Evolutionary conservation across 306 rosid genomes (phyloP).

Genomic region (Ceratonia siliqua): DNA sequence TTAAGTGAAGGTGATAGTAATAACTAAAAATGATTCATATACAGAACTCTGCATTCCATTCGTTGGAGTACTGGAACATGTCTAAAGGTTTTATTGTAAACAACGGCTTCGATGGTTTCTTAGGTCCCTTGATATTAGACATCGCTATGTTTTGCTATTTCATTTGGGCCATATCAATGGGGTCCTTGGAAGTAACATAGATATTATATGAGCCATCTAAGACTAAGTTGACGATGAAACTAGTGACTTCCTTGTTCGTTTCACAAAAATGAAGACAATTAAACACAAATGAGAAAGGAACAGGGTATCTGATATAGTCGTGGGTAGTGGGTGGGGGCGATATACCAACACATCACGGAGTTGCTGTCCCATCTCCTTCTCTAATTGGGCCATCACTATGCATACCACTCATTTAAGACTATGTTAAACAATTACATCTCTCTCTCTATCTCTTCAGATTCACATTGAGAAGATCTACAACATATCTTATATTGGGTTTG

Average conservation of each 20-base stretch:
- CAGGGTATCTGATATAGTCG: neutral
- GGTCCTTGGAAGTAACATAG: conserved; percentile 9
- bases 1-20: no score
- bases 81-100: neutral
- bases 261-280: neutral
- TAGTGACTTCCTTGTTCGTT: neutral
- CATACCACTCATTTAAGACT: no score
- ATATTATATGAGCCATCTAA: neutral
- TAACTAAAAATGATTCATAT: neutral
- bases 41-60: no score
- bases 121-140: neutral
- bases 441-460: neutral
- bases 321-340: no score
- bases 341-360: no score
- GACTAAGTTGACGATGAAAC: neutral
- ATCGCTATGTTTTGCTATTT: neutral
- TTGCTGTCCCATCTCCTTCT: no score
- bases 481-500: neutral
- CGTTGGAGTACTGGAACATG: neutral
- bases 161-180: conserved; percentile 28
- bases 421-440: no score
- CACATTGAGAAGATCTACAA: no score
- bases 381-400: no score
- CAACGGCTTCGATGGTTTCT: conserved; percentile 20
- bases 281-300: neutral